Percentiles rank a stretch among this genome's conserved stretches.
Conservation (phyloP, 148 eudicot species). For the Hydrangea macrophylla region DNA sequence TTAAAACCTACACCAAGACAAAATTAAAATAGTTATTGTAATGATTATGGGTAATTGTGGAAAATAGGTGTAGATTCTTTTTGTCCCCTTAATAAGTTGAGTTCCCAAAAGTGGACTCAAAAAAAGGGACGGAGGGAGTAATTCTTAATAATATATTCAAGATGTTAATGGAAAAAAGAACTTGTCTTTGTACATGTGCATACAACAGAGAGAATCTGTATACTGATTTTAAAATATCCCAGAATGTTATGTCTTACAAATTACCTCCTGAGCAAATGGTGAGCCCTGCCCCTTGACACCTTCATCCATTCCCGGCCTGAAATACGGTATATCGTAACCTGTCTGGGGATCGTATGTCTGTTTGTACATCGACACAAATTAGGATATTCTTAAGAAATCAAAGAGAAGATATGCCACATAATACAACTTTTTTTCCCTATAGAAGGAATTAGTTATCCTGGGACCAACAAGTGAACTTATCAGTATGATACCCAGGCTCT, state of each 20-base stretch:
- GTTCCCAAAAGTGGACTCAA: too few relatives aligned
- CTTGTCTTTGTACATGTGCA: too few relatives aligned
- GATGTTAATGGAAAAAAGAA: too few relatives aligned
- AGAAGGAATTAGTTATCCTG: not conserved
- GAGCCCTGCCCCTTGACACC: conserved; percentile 52
- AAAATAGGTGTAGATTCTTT: too few relatives aligned
- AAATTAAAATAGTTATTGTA: too few relatives aligned
- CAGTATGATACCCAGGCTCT: too few relatives aligned
- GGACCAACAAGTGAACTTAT: not conserved
- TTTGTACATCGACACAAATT: conserved; percentile 13
- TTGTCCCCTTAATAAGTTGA: too few relatives aligned
- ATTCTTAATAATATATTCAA: too few relatives aligned
- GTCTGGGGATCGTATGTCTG: conserved; percentile 78
- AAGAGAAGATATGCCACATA: not conserved
- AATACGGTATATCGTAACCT: conserved; percentile 68
- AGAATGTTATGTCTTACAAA: not conserved
- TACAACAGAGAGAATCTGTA: not conserved
- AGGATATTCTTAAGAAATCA: not conserved
- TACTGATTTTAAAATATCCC: not conserved
- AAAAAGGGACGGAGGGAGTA: too few relatives aligned
- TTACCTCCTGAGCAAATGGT: conserved; percentile 76
- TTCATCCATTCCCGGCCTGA: conserved; percentile 71
- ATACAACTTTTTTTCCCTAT: too few relatives aligned
- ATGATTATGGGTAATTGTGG: too few relatives aligned
- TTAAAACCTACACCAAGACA: too few relatives aligned